These are phyloP conservation scores for Naematelia encephala DNA, from an alignment of 768 basidiomycete genomes.

Conservation along the genomic window DNA sequence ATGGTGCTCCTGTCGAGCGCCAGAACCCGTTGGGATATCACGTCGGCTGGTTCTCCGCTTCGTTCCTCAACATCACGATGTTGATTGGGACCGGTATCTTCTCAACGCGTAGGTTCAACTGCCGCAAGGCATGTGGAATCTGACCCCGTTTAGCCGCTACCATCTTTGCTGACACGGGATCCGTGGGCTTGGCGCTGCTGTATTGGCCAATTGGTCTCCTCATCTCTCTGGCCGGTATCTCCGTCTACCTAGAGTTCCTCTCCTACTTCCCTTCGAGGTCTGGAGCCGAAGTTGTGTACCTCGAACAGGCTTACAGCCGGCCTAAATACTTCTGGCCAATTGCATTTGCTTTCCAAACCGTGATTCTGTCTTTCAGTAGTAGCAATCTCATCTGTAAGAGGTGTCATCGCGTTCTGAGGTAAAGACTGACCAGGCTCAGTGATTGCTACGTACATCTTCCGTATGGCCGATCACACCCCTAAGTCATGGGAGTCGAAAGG, in stretches of 20 bases:
- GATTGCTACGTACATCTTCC: slow-evolving; percentile 20
- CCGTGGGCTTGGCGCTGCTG: slow-evolving; percentile 28
- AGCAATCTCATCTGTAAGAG: slow-evolving; percentile 26
- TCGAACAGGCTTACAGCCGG: slow-evolving; percentile 24
- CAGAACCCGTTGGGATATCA: slow-evolving; percentile 22
- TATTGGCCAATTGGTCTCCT: slow-evolving; percentile 26
- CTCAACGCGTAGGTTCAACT: slow-evolving; percentile 16
- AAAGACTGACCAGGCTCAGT: slow-evolving; percentile 7
- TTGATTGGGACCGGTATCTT: slow-evolving; percentile 39
- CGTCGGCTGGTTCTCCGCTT: slow-evolving; percentile 21
- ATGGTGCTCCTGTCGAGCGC: slow-evolving; percentile 29
- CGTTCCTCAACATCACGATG: slow-evolving; percentile 27
- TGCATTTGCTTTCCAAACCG: slow-evolving; percentile 28
- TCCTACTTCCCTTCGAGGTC: slow-evolving; percentile 29
- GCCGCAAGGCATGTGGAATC: background rate
- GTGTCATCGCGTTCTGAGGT: background rate
- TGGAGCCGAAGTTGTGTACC: slow-evolving; percentile 34
- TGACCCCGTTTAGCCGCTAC: slow-evolving; percentile 13
- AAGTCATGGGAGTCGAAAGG: slow-evolving; percentile 20
- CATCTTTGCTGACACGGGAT: slow-evolving; percentile 15
- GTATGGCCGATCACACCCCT: slow-evolving; percentile 22
- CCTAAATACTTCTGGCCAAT: slow-evolving; percentile 34
- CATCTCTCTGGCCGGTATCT: slow-evolving; percentile 23
- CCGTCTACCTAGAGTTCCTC: slow-evolving; percentile 30
- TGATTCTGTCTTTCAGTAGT: slow-evolving; percentile 24